Percentiles rank a stretch among this genome's conserved stretches.
Conservation (phyloP, 805 yeast species). For the Ogataea pini region DNA sequence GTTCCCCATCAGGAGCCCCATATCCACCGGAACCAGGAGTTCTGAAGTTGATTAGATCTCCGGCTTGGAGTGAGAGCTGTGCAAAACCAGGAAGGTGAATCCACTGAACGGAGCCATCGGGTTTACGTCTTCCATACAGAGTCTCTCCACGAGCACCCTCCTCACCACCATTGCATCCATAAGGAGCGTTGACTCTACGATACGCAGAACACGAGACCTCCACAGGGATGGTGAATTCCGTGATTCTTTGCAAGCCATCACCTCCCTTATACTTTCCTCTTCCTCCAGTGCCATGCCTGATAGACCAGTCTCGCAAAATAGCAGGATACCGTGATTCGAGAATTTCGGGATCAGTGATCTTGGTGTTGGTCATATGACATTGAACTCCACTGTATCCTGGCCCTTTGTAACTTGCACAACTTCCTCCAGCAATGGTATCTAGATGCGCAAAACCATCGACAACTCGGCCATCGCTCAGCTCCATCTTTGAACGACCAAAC, state of each 20-base stretch:
- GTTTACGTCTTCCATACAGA: conserved; percentile 31
- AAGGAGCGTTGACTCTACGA: conserved; percentile 55
- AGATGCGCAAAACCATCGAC: conserved; percentile 50
- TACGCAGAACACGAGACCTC: conserved; percentile 50
- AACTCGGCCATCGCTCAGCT: conserved; percentile 49
- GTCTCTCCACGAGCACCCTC: conserved; percentile 41
- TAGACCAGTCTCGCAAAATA: conserved; percentile 44
- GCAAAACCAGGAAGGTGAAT: conserved; percentile 22
- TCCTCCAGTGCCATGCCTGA: conserved; percentile 50
- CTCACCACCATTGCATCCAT: conserved; percentile 34
- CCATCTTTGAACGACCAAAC: conserved; percentile 50
- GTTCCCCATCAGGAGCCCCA: conserved; percentile 25
- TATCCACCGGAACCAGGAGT: conserved; percentile 49
- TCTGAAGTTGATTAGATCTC: conserved; percentile 40
- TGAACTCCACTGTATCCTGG: conserved; percentile 47
- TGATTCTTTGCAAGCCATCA: conserved; percentile 51
- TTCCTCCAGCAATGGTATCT: conserved; percentile 58
- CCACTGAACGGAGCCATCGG: conserved; percentile 27
- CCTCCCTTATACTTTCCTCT: conserved; percentile 50
- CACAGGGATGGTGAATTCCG: conserved; percentile 43
- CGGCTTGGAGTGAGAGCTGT: conserved; percentile 6
- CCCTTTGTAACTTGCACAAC: conserved; percentile 43
- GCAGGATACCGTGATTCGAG: conserved; percentile 54
- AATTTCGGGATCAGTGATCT: conserved; percentile 54
- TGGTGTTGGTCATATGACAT: conserved; percentile 35